Evolutionary conservation across 2,329 filamentous ascomycete species (phyloP).

Genomic region (Xylaria sp.): DNA sequence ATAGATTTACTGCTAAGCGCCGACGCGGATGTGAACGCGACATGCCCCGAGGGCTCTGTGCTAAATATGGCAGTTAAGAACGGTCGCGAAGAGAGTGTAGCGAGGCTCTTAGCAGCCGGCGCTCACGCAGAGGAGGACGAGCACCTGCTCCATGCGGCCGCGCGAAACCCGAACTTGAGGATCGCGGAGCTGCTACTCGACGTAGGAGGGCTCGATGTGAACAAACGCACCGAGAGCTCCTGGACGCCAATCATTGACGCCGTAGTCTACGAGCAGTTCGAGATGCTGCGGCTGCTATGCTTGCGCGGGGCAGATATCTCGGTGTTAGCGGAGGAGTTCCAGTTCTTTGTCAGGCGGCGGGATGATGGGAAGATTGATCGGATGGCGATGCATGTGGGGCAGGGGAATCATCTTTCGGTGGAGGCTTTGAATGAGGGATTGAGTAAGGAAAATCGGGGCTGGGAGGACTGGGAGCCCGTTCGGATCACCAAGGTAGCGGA

Average conservation of each 20-base stretch:
- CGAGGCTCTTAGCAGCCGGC: not conserved
- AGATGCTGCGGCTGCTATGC: slow-evolving; percentile 13
- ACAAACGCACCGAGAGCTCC: slow-evolving; percentile 12
- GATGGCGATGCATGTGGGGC: slow-evolving; percentile 18
- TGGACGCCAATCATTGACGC: slow-evolving; percentile 19
- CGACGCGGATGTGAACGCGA: not conserved
- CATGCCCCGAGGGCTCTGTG: not conserved
- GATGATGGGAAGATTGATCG: slow-evolving; percentile 23
- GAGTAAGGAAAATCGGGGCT: not conserved
- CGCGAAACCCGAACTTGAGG: not conserved
- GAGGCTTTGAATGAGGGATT: slow-evolving; percentile 6
- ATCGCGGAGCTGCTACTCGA: slow-evolving; percentile 10
- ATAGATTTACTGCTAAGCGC: not conserved
- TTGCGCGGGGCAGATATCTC: slow-evolving; percentile 19
- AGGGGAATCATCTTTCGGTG: slow-evolving; percentile 3
- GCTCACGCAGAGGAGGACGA: not conserved
- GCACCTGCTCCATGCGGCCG: slow-evolving; percentile 8
- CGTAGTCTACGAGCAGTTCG: slow-evolving; percentile 13
- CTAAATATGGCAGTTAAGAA: not conserved
- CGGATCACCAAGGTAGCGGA: not conserved
- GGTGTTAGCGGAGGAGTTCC: slow-evolving; percentile 17
- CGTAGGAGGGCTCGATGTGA: slow-evolving; percentile 6
- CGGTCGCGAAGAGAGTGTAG: not conserved
- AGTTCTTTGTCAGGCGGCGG: slow-evolving; percentile 14
- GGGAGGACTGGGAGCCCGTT: slow-evolving; percentile 14